Conservation (phyloP, 1,284 basidiomycete genomes). For the Boletellus sp. region DNA sequence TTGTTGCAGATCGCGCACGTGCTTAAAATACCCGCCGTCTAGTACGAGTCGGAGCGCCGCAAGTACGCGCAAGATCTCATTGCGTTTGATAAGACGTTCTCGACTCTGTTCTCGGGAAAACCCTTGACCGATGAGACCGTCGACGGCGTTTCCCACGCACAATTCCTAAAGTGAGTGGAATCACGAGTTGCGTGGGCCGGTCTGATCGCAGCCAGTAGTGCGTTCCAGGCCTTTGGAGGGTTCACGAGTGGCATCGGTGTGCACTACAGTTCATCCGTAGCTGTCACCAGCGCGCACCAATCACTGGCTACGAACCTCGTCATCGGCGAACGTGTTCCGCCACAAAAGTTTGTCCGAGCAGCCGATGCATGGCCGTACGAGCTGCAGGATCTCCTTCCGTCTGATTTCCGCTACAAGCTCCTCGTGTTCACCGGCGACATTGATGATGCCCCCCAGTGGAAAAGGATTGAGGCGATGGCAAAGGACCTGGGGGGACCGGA, state of each 20-base stretch:
- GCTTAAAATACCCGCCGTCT: background rate
- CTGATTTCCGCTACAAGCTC: slow-evolving; percentile 72
- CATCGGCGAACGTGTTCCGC: slow-evolving; percentile 60
- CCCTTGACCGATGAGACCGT: slow-evolving; percentile 26
- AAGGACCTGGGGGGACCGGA: slow-evolving; percentile 38
- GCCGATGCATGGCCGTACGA: slow-evolving; percentile 62
- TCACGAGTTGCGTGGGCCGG: slow-evolving; percentile 38
- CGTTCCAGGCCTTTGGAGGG: slow-evolving; percentile 54
- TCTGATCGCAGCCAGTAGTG: slow-evolving; percentile 41
- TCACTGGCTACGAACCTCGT: slow-evolving; percentile 43
- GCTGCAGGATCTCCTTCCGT: slow-evolving; percentile 66
- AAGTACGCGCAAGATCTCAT: slow-evolving; percentile 51
- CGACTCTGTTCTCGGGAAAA: slow-evolving; percentile 48
- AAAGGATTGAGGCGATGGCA: slow-evolving; percentile 43
- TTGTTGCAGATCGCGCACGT: background rate
- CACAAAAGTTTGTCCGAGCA: slow-evolving; percentile 59
- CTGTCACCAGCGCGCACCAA: slow-evolving; percentile 45
- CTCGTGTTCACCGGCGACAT: slow-evolving; percentile 66
- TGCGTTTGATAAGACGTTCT: slow-evolving; percentile 48
- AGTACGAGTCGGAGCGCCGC: slow-evolving; percentile 45
- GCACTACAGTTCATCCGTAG: slow-evolving; percentile 52
- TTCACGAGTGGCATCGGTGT: slow-evolving; percentile 67
- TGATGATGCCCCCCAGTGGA: slow-evolving; percentile 36
- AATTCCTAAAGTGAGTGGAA: slow-evolving; percentile 38
- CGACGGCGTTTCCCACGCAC: slow-evolving; percentile 43